Evolutionary conservation across 176 grass and related monocot species (phyloP).

Genomic region (Oropetium thomaeum): DNA sequence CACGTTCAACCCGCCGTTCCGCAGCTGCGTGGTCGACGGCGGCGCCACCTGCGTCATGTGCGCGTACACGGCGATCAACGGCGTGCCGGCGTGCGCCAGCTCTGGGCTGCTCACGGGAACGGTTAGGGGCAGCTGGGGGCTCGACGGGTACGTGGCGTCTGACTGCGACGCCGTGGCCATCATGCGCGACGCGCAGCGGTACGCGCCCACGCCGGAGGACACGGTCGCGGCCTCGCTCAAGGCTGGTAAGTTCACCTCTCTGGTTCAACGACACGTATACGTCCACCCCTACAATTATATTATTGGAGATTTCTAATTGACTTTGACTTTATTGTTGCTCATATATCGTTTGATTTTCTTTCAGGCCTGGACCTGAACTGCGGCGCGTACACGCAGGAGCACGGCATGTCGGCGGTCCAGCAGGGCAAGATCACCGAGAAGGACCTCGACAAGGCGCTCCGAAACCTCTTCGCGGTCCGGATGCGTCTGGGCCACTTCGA

Average conservation of each 20-base stretch:
- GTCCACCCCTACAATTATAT: too few species aligned
- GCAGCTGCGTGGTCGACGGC: constrained; percentile 60
- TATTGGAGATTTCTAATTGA: too few species aligned
- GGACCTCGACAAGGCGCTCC: constrained; percentile 58
- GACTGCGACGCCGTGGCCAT: constrained; percentile 70
- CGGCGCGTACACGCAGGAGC: constrained; percentile 43
- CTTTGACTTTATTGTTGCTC: too few species aligned
- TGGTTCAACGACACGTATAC: too few species aligned
- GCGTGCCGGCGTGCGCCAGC: constrained; percentile 59
- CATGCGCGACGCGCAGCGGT: constrained; percentile 44
- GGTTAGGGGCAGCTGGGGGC: constrained; percentile 36
- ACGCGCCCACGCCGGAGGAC: constrained; percentile 53
- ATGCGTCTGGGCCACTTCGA: constrained; percentile 81
- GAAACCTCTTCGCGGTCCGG: constrained; percentile 51
- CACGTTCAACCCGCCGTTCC: constrained; percentile 75
- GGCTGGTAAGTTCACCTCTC: too few species aligned
- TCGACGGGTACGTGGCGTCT: constrained; percentile 67
- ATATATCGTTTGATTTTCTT: background rate
- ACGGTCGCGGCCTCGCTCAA: constrained; percentile 54
- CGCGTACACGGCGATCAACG: constrained; percentile 73
- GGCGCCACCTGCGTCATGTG: constrained; percentile 73
- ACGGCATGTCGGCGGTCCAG: constrained; percentile 47
- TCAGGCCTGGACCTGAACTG: constrained; percentile 79
- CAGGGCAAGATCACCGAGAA: constrained; percentile 46
- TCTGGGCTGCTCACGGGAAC: constrained; percentile 48